phyloP scores from a whole-genome alignment of 108 stramenopile genomes.

The Skeletonema potamos region DNA sequence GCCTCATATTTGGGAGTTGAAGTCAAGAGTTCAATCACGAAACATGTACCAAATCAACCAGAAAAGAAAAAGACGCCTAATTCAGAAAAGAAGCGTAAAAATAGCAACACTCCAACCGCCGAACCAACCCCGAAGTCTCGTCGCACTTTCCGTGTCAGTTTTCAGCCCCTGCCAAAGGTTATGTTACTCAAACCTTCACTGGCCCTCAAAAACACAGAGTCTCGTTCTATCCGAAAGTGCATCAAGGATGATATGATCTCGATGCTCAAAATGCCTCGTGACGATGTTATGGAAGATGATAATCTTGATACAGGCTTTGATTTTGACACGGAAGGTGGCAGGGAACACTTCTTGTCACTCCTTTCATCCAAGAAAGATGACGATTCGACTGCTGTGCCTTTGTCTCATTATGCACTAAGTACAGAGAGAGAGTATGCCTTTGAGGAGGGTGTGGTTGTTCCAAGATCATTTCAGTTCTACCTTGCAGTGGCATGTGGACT shows the following conservation, averaged over 20 bases:
- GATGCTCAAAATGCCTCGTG: slow-evolving; percentile 14
- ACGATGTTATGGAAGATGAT: slow-evolving; percentile 1
- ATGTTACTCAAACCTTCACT: slow-evolving; percentile 32
- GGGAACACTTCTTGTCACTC: slow-evolving; percentile 20
- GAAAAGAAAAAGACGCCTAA: background rate
- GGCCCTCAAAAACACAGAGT: slow-evolving; percentile 17
- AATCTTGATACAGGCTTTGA: slow-evolving; percentile 31
- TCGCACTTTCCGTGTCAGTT: slow-evolving; percentile 22
- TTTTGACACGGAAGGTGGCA: slow-evolving; percentile 25
- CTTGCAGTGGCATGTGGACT: slow-evolving; percentile 49
- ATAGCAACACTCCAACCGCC: background rate
- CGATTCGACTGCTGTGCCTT: slow-evolving; percentile 6
- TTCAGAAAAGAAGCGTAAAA: background rate
- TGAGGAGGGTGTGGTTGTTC: slow-evolving; percentile 41
- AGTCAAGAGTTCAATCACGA: background rate
- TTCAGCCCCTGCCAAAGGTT: slow-evolving; percentile 22
- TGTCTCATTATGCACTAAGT: slow-evolving; percentile 39
- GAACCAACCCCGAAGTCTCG: background rate
- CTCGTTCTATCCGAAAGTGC: slow-evolving; percentile 23
- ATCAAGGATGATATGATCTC: slow-evolving; percentile 20
- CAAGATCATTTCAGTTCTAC: slow-evolving; percentile 45
- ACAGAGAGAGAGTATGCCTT: slow-evolving; percentile 33
- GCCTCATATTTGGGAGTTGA: background rate
- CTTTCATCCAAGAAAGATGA: slow-evolving; percentile 9
- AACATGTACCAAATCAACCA: background rate